Conservation (phyloP, 345 rosid species). For the Syzygium oleosum region DNA sequence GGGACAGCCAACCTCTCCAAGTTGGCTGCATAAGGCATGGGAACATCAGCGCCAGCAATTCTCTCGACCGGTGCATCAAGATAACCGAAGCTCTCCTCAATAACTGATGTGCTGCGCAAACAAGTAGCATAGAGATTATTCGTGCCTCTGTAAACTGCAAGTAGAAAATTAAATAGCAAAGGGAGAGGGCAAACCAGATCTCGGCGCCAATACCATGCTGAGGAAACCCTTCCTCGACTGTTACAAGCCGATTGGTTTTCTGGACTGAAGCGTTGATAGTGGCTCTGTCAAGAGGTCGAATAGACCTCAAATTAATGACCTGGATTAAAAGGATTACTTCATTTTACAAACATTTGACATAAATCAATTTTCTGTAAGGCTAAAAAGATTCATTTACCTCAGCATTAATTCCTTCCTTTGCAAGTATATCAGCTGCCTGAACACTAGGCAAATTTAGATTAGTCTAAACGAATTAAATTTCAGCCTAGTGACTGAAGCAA, state of each 20-base stretch:
- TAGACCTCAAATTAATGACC: slow-evolving; percentile 91
- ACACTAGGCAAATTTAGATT: slow-evolving; percentile 4
- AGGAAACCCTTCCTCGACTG: slow-evolving; percentile 97
- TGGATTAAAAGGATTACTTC: slow-evolving; percentile 10
- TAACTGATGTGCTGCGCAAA: slow-evolving; percentile 52
- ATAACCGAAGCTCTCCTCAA: slow-evolving; percentile 86
- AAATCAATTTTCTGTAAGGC: neutral
- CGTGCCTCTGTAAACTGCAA: neutral
- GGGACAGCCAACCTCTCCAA: slow-evolving; percentile 94
- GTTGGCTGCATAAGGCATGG: slow-evolving; percentile 97
- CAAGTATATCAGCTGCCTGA: slow-evolving; percentile 92
- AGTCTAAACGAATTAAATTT: neutral
- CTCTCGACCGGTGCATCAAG: slow-evolving; percentile 94
- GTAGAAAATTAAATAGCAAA: neutral
- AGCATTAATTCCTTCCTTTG: slow-evolving; percentile 87
- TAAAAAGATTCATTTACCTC: slow-evolving; percentile 45
- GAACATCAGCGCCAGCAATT: slow-evolving; percentile 89
- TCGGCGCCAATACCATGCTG: slow-evolving; percentile 97
- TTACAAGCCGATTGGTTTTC: slow-evolving; percentile 91
- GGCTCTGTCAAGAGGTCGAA: slow-evolving; percentile 88
- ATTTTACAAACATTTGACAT: neutral
- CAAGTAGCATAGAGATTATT: neutral
- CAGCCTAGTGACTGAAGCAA: neutral
- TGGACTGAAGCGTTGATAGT: slow-evolving; percentile 84
- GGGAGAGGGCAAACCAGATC: slow-evolving; percentile 46